Evolutionary conservation across 768 basidiomycete genomes (phyloP), one percentile per base, ranked within the genome.

Genomic region (Agrocybe chaxingu): DNA sequence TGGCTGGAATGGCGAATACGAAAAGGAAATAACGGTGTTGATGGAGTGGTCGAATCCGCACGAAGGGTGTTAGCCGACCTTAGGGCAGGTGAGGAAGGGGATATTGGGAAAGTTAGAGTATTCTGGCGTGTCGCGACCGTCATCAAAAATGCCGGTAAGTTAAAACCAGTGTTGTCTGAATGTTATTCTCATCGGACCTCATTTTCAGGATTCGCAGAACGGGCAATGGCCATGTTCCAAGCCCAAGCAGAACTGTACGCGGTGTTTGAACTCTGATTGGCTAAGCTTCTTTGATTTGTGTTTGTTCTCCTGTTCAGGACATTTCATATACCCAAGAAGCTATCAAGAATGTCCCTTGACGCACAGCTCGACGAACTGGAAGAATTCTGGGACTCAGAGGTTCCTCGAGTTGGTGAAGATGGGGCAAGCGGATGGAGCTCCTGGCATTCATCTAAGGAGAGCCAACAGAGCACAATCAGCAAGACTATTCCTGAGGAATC

Each of bases 321-420:
- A 4, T 90, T 86, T 54, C 70, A 78, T 52, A 48, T 72, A 18
- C 88, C 89, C 0, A 64, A 71, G 19, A 59, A 61, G n/a, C 59
- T 87, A 1, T 58, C 60, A 35, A 65, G 62, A 39, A 54, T 70
- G 42, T 66, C 85, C 24, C 70, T 84, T 32, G 68, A 76, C 16
- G 60, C 56, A 3, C 78, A 77, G 45, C 67, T 92, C 3, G 74
- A 79, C 48, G 70, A 75, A 11, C 72, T 93, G 3, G 89, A 91
- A 67, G 80, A 82, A 45, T 93, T 88, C 62, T 93, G 91, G 91
- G 91, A 93, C 45, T 81, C 85, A 3, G 91, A 92, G 65, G 70
- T 68, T 8, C 82, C 83, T n/a, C 83, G 90, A n/a, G 63, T 84
- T 7, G 88, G 89, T 29, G 91, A 93, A 61, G 62, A 66, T 0